Evolutionary conservation across 2,329 filamentous ascomycete genomes (phyloP).

Genomic region (Penicillium sp.): DNA sequence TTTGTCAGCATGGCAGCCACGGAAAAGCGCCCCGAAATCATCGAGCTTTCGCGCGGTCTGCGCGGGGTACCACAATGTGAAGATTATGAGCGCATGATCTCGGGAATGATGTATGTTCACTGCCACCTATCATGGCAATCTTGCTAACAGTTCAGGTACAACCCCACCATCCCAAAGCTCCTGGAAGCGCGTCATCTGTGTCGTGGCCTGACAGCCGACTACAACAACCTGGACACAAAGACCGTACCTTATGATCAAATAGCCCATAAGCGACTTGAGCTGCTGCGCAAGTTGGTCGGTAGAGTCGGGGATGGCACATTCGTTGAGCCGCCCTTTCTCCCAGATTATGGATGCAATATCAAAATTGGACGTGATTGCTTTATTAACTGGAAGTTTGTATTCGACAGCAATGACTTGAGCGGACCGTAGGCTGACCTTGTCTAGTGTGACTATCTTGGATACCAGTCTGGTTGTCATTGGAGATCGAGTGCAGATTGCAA

Average conservation of each 20-base stretch:
- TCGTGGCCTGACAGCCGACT: constrained; percentile 28
- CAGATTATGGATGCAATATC: constrained; percentile 37
- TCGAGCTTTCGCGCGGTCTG: constrained; percentile 29
- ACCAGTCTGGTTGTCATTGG: constrained; percentile 56
- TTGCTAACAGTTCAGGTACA: constrained; percentile 26
- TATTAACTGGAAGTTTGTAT: constrained; percentile 33
- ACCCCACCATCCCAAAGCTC: constrained; percentile 26
- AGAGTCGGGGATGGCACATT: constrained; percentile 30
- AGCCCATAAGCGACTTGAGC: constrained; percentile 22
- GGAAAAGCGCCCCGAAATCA: constrained; percentile 31
- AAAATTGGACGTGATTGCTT: constrained; percentile 32
- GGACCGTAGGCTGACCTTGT: not conserved
- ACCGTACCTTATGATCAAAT: constrained; percentile 29
- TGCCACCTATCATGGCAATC: not conserved
- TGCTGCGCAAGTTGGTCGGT: constrained; percentile 30
- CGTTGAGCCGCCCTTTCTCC: constrained; percentile 32
- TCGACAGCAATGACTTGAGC: not conserved
- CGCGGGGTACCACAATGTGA: constrained; percentile 30
- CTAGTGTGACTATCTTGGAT: constrained; percentile 58
- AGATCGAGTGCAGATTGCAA: constrained; percentile 54
- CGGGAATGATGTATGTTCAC: constrained; percentile 33
- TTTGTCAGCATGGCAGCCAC: constrained; percentile 18
- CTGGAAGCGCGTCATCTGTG: constrained; percentile 30
- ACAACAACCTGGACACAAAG: constrained; percentile 30
- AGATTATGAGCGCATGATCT: constrained; percentile 38